A percentile compares a stretch with the other conserved stretches of the same genome.
Conservation (phyloP, 306 rosid species). For the Myrica gale region DNA sequence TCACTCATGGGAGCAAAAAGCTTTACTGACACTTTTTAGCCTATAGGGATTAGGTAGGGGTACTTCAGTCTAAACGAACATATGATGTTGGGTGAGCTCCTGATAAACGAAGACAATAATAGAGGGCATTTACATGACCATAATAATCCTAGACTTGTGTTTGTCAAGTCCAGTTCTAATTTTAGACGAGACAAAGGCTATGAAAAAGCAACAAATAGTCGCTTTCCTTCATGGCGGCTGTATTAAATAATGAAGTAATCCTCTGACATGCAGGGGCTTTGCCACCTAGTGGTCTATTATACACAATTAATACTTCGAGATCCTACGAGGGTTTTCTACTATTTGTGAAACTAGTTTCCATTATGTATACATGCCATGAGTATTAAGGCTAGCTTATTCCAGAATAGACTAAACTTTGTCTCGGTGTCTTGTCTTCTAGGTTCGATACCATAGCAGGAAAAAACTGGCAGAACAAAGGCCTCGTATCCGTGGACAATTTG, state of each 20-base stretch:
- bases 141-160: constrained; percentile 4
- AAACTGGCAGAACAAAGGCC: constrained; percentile 41
- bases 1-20: background rate
- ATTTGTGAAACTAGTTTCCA: background rate
- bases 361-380: background rate
- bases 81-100: constrained; percentile 4
- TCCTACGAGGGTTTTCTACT: background rate
- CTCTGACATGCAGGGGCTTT: background rate
- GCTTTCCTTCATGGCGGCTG: constrained; percentile 9
- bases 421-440: constrained; percentile 27
- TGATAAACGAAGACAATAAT: background rate
- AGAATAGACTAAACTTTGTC: constrained; percentile 12
- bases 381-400: constrained; percentile 6
- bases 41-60: background rate
- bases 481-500: constrained; percentile 37
- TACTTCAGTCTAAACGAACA: constrained; percentile 7
- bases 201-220: constrained; percentile 3
- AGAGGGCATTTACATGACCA: background rate
- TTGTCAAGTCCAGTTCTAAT: constrained; percentile 8
- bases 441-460: constrained; percentile 44
- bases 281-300: constrained; percentile 5
- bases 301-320: background rate
- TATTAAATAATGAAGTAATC: constrained; percentile 5
- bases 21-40: background rate
- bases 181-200: constrained; percentile 1